Evolutionary conservation across 2,329 filamentous ascomycete species (phyloP).

Genomic region (Leptographium lundbergii): DNA sequence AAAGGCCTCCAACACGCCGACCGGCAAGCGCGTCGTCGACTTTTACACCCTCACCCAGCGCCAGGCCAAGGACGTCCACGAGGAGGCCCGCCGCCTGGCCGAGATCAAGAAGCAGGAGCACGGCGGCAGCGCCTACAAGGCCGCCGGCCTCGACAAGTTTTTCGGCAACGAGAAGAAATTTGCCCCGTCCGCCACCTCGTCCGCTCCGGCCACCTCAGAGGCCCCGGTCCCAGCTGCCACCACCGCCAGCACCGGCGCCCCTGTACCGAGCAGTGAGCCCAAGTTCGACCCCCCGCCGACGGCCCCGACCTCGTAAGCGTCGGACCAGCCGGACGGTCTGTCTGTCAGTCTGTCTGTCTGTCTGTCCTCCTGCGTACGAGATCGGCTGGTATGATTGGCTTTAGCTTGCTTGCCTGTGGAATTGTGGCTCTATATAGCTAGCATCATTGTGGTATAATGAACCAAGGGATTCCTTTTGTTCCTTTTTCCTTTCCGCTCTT

Average conservation of each 20-base stretch:
- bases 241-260: not conserved
- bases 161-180: slow-evolving; percentile 29
- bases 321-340: not conserved
- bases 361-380: no score
- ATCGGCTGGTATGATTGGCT: not conserved
- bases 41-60: slow-evolving; percentile 81
- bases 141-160: slow-evolving; percentile 42
- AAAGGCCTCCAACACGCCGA: slow-evolving; percentile 77
- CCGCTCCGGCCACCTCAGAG: not conserved
- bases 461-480: not conserved
- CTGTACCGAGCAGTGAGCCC: slow-evolving; percentile 3
- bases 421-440: not conserved
- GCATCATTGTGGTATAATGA: not conserved
- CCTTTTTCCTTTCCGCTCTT: not conserved
- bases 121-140: slow-evolving; percentile 47
- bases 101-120: slow-evolving; percentile 66
- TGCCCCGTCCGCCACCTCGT: not conserved
- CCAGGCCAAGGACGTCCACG: slow-evolving; percentile 89
- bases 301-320: slow-evolving; percentile 5
- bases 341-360: not conserved
- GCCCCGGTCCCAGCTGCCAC: not conserved
- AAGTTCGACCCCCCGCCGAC: slow-evolving; percentile 13
- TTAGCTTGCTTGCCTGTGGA: not conserved
- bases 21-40: slow-evolving; percentile 71
- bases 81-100: slow-evolving; percentile 76